Base-by-base conservation (phyloP, 1,139 yeast genomes). In the Meyerozyma carpophila region DNA sequence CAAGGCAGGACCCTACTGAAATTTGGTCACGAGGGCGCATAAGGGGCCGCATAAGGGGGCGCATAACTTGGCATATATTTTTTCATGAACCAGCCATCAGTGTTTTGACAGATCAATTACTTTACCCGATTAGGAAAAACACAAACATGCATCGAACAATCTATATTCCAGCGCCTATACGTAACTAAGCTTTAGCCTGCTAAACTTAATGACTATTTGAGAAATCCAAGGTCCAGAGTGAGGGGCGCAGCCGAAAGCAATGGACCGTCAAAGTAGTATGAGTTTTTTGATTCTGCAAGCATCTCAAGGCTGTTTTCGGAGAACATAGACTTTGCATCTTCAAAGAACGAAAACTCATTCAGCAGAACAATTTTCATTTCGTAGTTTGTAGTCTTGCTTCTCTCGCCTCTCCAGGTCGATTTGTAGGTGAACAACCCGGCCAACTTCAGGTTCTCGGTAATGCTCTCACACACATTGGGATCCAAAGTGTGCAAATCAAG, bases 61-160 rank as follows among this genome's bases (percentile, higher is more conserved):
- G 9, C 29, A 27, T 27, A 27, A 27, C 18, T 16, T 16, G 18
- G 29, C 29, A 27, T 4, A 3, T 27, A 10, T 4, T 13, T 31
- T 31, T 31, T 31, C 16, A 31, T 34, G 37, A 16, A 20, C 37
- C 37, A 34, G 37, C 37, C 37, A 34, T 34, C 37, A 13, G 10
- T 34, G 13, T 11, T 32, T 13, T 34, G 37, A 34, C 37, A 34
- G 37, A 18, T 18, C 25, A 34, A 34, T 34, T 18, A 20, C 14
- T 11, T 3, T 34, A 2, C 37, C 37, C 21, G n/a, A 11, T 34
- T 34, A 34, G 37, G 37, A 8, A 34, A 34, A 3, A 10, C 3
- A 9, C 9, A 34, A 34, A 34, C 37, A 34, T 13, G 10, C 32
- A 29, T 29, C 13, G 29, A 27, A 27, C n/a, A 11, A n/a, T 7